Conservation (phyloP, 306 rosid genomes). For the Quercus parvula region DNA sequence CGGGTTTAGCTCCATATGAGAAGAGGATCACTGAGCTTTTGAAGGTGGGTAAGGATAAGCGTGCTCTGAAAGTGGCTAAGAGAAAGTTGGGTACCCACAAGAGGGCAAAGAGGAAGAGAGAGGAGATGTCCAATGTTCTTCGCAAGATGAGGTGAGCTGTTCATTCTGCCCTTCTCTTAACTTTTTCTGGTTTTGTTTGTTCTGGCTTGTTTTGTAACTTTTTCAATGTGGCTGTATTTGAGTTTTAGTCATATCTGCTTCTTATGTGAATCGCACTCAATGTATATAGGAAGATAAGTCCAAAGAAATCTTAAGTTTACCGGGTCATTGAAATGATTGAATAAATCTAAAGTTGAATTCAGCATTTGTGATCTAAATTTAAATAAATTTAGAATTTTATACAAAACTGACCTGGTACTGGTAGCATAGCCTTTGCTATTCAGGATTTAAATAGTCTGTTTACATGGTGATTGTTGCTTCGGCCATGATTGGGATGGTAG, state of each 20-base stretch:
- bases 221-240: not conserved
- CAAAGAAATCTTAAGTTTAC: too few relatives aligned
- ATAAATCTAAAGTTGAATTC: not conserved
- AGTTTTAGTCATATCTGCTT: not conserved
- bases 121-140: constrained; percentile 88
- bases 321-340: too few relatives aligned
- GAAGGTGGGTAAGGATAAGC: constrained; percentile 89
- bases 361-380: not conserved
- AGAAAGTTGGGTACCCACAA: constrained; percentile 85
- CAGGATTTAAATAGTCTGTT: too few relatives aligned
- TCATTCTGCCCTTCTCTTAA: not conserved
- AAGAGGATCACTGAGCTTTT: constrained; percentile 84
- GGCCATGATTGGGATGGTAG: too few relatives aligned
- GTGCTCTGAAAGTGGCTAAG: constrained; percentile 79
- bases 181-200: too few relatives aligned
- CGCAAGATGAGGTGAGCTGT: constrained; percentile 73
- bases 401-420: not conserved
- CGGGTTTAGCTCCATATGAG: too few relatives aligned
- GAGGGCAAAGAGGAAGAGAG: constrained; percentile 87
- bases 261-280: not conserved
- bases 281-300: not conserved
- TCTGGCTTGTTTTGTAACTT: too few relatives aligned
- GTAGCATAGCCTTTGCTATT: too few relatives aligned
- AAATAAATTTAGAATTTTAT: not conserved
- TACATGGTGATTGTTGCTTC: too few relatives aligned